Evolutionary conservation across 148 eudicot genomes (phyloP).

Genomic region (Heliamphora exappendiculata): DNA sequence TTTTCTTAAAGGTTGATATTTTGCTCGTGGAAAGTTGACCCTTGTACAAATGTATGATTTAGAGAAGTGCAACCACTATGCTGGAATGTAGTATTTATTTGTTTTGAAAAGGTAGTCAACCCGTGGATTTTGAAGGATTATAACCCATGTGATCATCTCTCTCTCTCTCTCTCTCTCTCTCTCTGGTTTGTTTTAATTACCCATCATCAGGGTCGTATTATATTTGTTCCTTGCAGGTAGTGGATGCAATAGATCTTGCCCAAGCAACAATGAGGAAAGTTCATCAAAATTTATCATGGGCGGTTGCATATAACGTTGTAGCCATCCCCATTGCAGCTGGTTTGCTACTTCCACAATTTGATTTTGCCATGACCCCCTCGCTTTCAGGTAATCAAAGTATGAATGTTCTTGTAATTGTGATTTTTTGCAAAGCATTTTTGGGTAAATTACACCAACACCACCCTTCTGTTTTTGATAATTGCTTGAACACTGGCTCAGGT

Average conservation of each 20-base stretch:
- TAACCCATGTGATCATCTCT: not conserved
- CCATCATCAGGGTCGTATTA: not conserved
- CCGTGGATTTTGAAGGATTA: not conserved
- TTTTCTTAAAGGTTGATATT: not conserved
- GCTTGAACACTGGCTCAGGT: not conserved
- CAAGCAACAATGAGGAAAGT: slow-evolving; percentile 83
- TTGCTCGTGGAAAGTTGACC: not conserved
- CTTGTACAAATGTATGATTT: not conserved
- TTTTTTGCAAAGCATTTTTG: not conserved
- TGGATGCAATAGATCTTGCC: slow-evolving; percentile 81
- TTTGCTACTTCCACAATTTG: slow-evolving; percentile 73
- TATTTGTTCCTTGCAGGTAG: slow-evolving; percentile 43
- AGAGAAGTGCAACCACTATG: not conserved
- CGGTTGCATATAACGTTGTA: slow-evolving; percentile 74
- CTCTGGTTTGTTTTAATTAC: not conserved
- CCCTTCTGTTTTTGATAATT: not conserved
- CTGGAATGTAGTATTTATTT: not conserved
- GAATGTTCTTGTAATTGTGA: not conserved
- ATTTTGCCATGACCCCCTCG: slow-evolving; percentile 98
- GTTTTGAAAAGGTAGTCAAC: not conserved
- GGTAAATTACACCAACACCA: not conserved
- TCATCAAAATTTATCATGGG: slow-evolving; percentile 89
- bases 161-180: not conserved
- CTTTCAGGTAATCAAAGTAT: slow-evolving; percentile 54
- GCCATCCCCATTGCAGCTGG: slow-evolving; percentile 94